Conservation (phyloP, 1,284 basidiomycete genomes). For the Schizophyllum commune region DNA sequence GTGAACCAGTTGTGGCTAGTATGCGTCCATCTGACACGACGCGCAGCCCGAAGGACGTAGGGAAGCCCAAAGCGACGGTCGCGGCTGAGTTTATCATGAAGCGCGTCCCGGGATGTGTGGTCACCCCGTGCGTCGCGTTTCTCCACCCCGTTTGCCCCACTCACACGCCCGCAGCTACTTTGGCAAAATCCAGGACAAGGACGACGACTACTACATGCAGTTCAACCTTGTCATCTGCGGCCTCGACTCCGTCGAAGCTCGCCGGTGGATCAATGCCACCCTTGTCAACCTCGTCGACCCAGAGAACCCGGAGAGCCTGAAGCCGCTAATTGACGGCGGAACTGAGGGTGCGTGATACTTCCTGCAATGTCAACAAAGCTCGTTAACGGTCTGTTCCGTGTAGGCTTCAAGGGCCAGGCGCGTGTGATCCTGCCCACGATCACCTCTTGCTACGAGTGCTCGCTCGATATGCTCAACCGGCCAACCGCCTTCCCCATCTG, state of each 20-base stretch:
- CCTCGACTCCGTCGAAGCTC: constrained; percentile 94
- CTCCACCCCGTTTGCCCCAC: neutral
- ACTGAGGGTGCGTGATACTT: constrained; percentile 71
- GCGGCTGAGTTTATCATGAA: constrained; percentile 96
- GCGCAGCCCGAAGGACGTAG: constrained; percentile 83
- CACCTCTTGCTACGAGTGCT: constrained; percentile 97
- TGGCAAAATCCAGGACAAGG: constrained; percentile 98
- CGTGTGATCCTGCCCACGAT: constrained; percentile 95
- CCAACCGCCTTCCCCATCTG: constrained; percentile 97
- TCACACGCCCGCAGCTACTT: constrained; percentile 59
- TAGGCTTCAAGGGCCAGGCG: constrained; percentile 98
- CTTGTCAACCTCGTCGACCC: constrained; percentile 91
- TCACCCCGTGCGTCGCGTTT: constrained; percentile 66
- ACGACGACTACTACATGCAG: constrained; percentile 91
- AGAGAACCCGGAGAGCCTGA: constrained; percentile 87
- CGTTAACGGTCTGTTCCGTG: constrained; percentile 1
- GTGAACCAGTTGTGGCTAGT: constrained; percentile 14
- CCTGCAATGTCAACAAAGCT: neutral
- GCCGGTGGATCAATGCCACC: constrained; percentile 98
- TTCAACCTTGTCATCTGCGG: constrained; percentile 98
- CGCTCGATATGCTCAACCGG: constrained; percentile 96
- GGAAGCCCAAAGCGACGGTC: constrained; percentile 87
- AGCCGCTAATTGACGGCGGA: constrained; percentile 98
- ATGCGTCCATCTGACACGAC: neutral
- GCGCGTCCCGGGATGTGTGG: constrained; percentile 87